Evolutionary conservation across 1,139 yeast species (phyloP).

Genomic region (Yamadazyma friedrichii): DNA sequence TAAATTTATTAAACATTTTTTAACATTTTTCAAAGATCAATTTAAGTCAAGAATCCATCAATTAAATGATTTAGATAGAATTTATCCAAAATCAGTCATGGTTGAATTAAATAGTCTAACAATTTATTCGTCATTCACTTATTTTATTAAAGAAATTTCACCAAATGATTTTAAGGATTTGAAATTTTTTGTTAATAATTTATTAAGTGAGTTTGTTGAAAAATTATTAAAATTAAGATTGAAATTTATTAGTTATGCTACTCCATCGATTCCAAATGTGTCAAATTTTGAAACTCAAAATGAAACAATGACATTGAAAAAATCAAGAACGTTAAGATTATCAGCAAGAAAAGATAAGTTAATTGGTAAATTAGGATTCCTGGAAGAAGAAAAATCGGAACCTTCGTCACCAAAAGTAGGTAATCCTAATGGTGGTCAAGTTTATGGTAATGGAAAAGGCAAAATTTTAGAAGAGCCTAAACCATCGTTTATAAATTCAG

Average conservation of each 20-base stretch:
- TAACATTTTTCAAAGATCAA: constrained; percentile 41
- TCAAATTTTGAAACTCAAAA: constrained; percentile 10
- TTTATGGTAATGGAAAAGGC: no score
- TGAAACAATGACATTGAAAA: constrained; percentile 21
- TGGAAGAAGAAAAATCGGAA: constrained; percentile 11
- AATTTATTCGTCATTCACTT: constrained; percentile 60
- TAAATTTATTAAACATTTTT: constrained; percentile 52
- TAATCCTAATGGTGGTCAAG: background rate
- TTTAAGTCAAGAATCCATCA: constrained; percentile 37
- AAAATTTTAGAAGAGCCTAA: constrained; percentile 1
- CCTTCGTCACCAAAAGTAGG: constrained; percentile 9
- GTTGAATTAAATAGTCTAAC: constrained; percentile 43
- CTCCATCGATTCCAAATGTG: constrained; percentile 10
- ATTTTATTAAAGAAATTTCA: constrained; percentile 63
- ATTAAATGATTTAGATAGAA: constrained; percentile 23
- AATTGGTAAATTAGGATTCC: constrained; percentile 17
- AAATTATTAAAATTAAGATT: constrained; percentile 24
- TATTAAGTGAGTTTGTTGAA: constrained; percentile 30
- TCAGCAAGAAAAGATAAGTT: constrained; percentile 28
- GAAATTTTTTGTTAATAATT: constrained; percentile 25
- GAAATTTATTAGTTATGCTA: constrained; percentile 20
- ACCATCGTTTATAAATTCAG: constrained; percentile 10
- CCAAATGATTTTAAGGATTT: constrained; percentile 29
- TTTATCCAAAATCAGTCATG: constrained; percentile 24
- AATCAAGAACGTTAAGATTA: constrained; percentile 34